phyloP scores from a whole-genome alignment of 495 filamentous ascomycete genomes.

The Immersiella caudata region DNA sequence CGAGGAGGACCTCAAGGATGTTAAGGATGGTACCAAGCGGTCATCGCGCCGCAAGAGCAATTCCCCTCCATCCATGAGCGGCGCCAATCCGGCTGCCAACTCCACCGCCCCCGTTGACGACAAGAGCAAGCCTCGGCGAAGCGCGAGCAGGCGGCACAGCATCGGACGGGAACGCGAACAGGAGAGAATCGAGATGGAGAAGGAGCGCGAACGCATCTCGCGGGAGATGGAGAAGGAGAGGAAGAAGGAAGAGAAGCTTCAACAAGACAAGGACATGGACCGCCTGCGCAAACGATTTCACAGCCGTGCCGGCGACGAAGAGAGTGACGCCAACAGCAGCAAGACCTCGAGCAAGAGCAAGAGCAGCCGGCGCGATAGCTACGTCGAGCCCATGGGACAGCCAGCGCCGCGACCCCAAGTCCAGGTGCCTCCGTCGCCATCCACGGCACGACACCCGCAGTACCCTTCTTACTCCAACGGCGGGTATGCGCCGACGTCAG shows the following conservation, averaged over 20 bases:
- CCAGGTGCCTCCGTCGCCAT: slow-evolving; percentile 24
- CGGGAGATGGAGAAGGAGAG: slow-evolving; percentile 28
- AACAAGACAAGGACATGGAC: slow-evolving; percentile 27
- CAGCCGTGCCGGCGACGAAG: slow-evolving; percentile 27
- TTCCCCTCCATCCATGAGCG: slow-evolving; percentile 28
- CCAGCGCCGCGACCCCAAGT: slow-evolving; percentile 31
- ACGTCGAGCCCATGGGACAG: slow-evolving; percentile 41
- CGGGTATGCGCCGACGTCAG: not conserved
- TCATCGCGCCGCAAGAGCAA: slow-evolving; percentile 31
- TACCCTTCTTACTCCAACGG: slow-evolving; percentile 20
- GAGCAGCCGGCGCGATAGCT: slow-evolving; percentile 37
- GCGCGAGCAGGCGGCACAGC: slow-evolving; percentile 31
- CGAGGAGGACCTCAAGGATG: slow-evolving; percentile 81
- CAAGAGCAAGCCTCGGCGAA: slow-evolving; percentile 36
- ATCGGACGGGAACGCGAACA: slow-evolving; percentile 1
- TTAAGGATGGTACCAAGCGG: slow-evolving; percentile 66
- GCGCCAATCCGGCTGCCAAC: slow-evolving; percentile 27
- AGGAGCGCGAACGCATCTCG: slow-evolving; percentile 16
- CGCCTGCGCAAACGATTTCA: slow-evolving; percentile 37
- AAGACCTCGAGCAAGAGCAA: slow-evolving; percentile 26
- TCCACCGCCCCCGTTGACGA: slow-evolving; percentile 20
- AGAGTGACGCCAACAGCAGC: slow-evolving; percentile 39
- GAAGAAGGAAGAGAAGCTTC: slow-evolving; percentile 23
- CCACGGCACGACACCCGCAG: slow-evolving; percentile 20
- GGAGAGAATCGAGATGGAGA: slow-evolving; percentile 29